A percentile compares a stretch with the other conserved stretches of the same genome.
These are phyloP conservation scores for Dictyostelium firmibasis DNA, from an alignment of 78 protist species.

Conservation along the genomic window DNA sequence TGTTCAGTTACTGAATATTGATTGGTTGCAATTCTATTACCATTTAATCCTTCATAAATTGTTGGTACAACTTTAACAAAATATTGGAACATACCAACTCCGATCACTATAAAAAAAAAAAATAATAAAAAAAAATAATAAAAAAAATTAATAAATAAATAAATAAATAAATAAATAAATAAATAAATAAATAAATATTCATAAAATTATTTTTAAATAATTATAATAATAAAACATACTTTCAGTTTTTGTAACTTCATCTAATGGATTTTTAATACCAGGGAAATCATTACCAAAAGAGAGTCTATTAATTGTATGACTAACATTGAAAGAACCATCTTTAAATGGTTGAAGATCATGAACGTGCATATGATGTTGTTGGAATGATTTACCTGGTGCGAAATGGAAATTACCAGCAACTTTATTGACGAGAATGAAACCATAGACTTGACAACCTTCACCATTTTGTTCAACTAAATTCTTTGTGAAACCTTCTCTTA, in stretches of 20 bases:
- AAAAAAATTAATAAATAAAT: too few species aligned
- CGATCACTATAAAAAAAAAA: neutral
- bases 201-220: too few species aligned
- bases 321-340: conserved; percentile 79
- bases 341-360: conserved; percentile 85
- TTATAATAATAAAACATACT: neutral
- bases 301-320: conserved; percentile 86
- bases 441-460: conserved; percentile 93
- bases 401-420: conserved; percentile 96
- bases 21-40: conserved; percentile 84
- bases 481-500: conserved; percentile 74
- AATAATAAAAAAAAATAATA: neutral
- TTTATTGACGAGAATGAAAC: conserved; percentile 85
- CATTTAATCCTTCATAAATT: conserved; percentile 56
- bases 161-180: too few species aligned
- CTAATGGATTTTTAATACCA: conserved; percentile 91
- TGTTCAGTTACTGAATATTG: conserved; percentile 95
- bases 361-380: conserved; percentile 81
- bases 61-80: conserved; percentile 96
- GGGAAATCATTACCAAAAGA: conserved; percentile 94
- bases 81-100: conserved; percentile 91
- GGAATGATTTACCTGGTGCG: conserved; percentile 90
- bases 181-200: too few species aligned
- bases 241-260: conserved; percentile 63
- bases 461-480: conserved; percentile 74